Conservation (phyloP, 2,329 filamentous ascomycete species). For the Juglanconis juglandina region DNA sequence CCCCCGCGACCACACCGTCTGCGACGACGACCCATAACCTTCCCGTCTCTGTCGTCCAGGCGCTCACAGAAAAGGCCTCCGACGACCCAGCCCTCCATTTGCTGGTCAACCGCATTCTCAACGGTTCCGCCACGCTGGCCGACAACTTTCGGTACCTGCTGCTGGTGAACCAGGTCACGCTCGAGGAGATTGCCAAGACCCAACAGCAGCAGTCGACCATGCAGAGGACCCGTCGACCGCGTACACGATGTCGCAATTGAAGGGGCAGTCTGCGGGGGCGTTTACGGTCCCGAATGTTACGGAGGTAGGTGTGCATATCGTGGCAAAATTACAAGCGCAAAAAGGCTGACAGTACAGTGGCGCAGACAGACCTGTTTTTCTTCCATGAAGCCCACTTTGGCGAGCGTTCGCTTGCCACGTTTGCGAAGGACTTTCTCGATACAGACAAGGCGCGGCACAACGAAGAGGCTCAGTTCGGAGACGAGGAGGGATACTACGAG, state of each 20-base stretch:
- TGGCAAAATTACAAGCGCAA: not conserved
- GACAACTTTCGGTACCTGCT: not conserved
- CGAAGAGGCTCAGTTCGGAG: constrained; percentile 25
- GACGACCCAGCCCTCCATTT: not conserved
- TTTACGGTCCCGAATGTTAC: constrained; percentile 35
- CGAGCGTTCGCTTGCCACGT: constrained; percentile 40
- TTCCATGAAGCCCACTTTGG: constrained; percentile 63
- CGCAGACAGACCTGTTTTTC: constrained; percentile 54
- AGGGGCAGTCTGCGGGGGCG: not conserved
- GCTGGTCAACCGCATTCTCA: not conserved
- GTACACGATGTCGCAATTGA: constrained; percentile 14
- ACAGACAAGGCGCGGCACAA: constrained; percentile 25
- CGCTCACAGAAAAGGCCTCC: not conserved
- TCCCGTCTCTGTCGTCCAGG: not conserved
- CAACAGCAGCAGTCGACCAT: not conserved
- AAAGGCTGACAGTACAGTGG: not conserved
- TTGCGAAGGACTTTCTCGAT: constrained; percentile 43
- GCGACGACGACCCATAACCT: not conserved
- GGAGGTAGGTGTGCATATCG: constrained; percentile 28
- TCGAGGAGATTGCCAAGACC: not conserved
- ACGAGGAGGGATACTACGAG: constrained; percentile 32
- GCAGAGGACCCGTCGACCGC: not conserved
- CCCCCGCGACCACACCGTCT: not conserved
- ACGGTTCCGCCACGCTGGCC: not conserved
- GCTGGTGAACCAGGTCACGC: constrained; percentile 1